Base-by-base conservation (phyloP, 2,329 filamentous ascomycete species). In the Colletotrichum chrysophilum region DNA sequence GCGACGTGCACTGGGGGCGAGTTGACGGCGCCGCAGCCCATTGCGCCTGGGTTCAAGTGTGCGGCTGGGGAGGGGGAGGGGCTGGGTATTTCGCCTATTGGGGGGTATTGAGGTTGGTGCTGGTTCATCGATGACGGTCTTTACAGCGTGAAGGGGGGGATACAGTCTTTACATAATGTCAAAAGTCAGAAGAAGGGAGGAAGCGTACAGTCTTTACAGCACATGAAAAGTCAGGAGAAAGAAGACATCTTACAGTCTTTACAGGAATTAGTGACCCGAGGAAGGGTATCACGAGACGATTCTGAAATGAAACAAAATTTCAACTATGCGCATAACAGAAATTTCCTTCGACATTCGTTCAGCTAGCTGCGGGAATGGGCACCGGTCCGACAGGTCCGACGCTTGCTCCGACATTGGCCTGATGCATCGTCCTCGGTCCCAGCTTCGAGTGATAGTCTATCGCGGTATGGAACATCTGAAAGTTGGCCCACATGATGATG, bases 1-100 rank as follows among this genome's bases (percentile, higher is more conserved):
- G 73, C 73, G 48, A 75, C 73, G n/a, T 75, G 73, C 26, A 75
- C 73, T 6, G 73, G 70, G 6, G 73, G 73, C 21, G 24, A 75
- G 21, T 32, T 73, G 58, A 75, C 73, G 18, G 38, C 21, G 14
- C 70, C 73, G 34, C 73, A 75, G 28, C 73, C 73, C 21, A 65
- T 75, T 52, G 70, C 73, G 4, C 73, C 64, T 36, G 73, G 73
- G 14, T 75, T 75, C 58, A 73, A 75, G 64, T 75, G 73, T 34
- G 12, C 30, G 13, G 64, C 70, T 9, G 70, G 70, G 12, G 70
- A 75, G 14, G 48, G 73, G 1, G 21, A 73, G n/a, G 70, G 70
- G 2, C 21, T 75, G 7, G 64, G 73, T 21, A 73, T 75, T 14
- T 75, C 73, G 38, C 62, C 73, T 18, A n/a, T 38, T 43, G 36